Percentiles rank a stretch among this genome's conserved stretches.
These are phyloP conservation scores for Spinacia oleracea DNA, from an alignment of 179 eudicot species.

Conservation along the genomic window DNA sequence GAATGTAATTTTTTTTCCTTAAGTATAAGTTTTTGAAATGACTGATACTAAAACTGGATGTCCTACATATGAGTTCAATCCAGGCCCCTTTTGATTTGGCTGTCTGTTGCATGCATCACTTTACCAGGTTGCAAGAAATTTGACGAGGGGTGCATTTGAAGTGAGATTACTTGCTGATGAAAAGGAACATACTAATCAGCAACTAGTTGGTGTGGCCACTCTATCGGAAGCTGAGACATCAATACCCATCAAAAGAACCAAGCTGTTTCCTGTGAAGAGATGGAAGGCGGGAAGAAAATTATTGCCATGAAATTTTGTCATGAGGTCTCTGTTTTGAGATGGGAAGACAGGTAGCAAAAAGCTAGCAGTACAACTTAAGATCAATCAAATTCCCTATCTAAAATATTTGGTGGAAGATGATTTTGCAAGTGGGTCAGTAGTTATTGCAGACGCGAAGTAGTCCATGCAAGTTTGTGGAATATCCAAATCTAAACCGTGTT, in stretches of 20 bases:
- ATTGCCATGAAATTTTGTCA: neutral
- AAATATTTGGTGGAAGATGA: neutral
- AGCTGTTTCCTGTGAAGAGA: constrained; percentile 61
- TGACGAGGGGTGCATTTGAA: constrained; percentile 76
- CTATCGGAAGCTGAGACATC: constrained; percentile 37
- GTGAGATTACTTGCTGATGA: constrained; percentile 58
- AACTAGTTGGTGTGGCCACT: constrained; percentile 40
- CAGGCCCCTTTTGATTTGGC: constrained; percentile 10
- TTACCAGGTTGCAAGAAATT: constrained; percentile 70
- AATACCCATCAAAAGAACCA: constrained; percentile 45
- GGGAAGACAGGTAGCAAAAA: neutral
- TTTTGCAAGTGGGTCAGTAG: neutral
- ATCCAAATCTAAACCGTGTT: neutral
- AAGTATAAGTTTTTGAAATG: neutral
- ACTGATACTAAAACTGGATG: neutral
- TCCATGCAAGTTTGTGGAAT: neutral
- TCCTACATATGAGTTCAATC: neutral
- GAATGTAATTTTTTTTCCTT: neutral
- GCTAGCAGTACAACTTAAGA: neutral
- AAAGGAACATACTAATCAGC: constrained; percentile 34
- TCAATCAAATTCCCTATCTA: neutral
- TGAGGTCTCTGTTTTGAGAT: neutral
- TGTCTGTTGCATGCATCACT: constrained; percentile 11
- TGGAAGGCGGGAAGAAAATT: constrained; percentile 48
- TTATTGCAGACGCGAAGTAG: neutral